Conservation (phyloP, 768 basidiomycete species). For the Scleroderma citrinum region DNA sequence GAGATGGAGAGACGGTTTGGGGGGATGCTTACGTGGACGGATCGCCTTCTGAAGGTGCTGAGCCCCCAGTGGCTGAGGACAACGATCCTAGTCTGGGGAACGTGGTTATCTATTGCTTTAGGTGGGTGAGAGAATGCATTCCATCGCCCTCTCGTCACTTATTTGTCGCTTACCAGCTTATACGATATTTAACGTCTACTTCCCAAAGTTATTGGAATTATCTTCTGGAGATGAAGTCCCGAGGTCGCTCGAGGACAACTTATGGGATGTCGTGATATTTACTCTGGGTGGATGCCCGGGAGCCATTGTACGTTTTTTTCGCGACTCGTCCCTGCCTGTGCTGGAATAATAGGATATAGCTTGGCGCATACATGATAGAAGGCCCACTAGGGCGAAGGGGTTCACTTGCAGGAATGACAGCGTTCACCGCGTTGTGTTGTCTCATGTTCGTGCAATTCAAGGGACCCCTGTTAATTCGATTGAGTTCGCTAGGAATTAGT, state of each 20-base stretch:
- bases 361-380: constrained; percentile 84
- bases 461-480: constrained; percentile 51
- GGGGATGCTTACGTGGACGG: constrained; percentile 48
- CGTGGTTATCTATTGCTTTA: constrained; percentile 73
- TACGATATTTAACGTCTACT: constrained; percentile 91
- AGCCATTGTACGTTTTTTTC: constrained; percentile 53
- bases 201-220: constrained; percentile 80
- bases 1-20: constrained; percentile 35
- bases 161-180: constrained; percentile 44
- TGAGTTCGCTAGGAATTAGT: constrained; percentile 72
- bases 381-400: constrained; percentile 58
- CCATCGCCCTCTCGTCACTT: background rate
- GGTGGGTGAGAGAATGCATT: constrained; percentile 40
- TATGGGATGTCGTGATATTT: constrained; percentile 87
- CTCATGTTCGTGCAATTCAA: constrained; percentile 58
- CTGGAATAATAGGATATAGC: constrained; percentile 33
- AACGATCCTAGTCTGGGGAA: constrained; percentile 72
- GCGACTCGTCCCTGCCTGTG: background rate
- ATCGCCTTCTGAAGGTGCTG: constrained; percentile 64
- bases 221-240: constrained; percentile 18
- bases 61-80: constrained; percentile 70
- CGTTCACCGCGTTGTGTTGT: constrained; percentile 72
- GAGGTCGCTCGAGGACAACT: constrained; percentile 51
- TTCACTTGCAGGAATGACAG: constrained; percentile 71
- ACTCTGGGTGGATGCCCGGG: constrained; percentile 83